Evolutionary conservation across 352 stramenopile genomes (phyloP).

Genomic region (Pythium chondricola): DNA sequence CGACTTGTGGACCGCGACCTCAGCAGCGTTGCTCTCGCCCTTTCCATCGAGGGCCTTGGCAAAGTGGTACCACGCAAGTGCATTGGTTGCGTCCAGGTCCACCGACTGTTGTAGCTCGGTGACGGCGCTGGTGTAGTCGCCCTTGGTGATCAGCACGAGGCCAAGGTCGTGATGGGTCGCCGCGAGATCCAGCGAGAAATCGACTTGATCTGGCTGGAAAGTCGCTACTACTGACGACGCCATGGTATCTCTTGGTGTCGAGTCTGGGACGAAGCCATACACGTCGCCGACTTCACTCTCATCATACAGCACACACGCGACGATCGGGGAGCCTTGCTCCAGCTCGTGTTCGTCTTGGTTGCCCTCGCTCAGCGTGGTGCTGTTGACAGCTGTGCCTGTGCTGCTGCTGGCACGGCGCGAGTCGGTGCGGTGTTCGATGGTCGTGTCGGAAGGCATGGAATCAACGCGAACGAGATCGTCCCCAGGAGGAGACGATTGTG

Average conservation of each 20-base stretch:
- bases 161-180: slow-evolving; percentile 47
- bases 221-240: slow-evolving; percentile 4
- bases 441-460: too few species aligned
- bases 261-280: slow-evolving; percentile 12
- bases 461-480: too few species aligned
- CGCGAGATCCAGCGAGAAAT: slow-evolving; percentile 38
- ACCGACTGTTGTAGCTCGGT: slow-evolving; percentile 38
- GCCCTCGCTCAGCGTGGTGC: slow-evolving; percentile 1
- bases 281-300: slow-evolving; percentile 1
- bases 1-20: slow-evolving; percentile 43
- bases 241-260: slow-evolving; percentile 15
- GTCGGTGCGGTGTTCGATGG: background rate
- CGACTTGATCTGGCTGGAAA: slow-evolving; percentile 21
- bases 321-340: background rate
- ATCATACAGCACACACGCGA: background rate
- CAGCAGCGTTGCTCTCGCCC: slow-evolving; percentile 29
- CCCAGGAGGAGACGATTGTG: slow-evolving; percentile 1
- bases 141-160: slow-evolving; percentile 35
- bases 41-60: slow-evolving; percentile 55
- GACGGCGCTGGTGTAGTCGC: slow-evolving; percentile 31
- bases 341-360: slow-evolving; percentile 13
- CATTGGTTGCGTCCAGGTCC: slow-evolving; percentile 28
- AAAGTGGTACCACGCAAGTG: slow-evolving; percentile 43
- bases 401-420: slow-evolving; percentile 1
- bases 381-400: slow-evolving; percentile 1